Percentiles rank a stretch among this genome's conserved stretches.
Evolutionary conservation across 352 stramenopile species (phyloP).

Genomic region (Globisporangium cylindrosporum): DNA sequence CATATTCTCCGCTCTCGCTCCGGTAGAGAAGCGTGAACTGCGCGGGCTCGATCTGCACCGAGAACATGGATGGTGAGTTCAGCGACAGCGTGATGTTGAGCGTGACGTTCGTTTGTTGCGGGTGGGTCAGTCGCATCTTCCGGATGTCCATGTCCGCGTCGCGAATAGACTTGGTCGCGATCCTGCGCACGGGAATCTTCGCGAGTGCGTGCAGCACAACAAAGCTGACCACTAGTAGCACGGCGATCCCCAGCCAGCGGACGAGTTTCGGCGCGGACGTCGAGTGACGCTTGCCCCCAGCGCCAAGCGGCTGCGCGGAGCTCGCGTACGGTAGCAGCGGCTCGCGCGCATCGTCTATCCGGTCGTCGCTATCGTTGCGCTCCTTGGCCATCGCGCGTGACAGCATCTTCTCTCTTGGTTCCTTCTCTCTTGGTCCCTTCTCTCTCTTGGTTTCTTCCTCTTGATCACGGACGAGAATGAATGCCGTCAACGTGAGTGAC

Average conservation of each 20-base stretch:
- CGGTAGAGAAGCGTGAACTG: conserved; percentile 54
- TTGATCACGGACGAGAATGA: conserved; percentile 1
- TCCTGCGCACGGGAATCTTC: conserved; percentile 46
- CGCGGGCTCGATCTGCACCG: conserved; percentile 38
- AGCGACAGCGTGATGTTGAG: conserved; percentile 56
- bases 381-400: conserved; percentile 18
- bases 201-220: conserved; percentile 39
- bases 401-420: conserved; percentile 9
- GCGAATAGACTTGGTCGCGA: conserved; percentile 57
- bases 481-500: conserved; percentile 7
- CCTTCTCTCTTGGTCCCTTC: neutral
- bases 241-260: conserved; percentile 13
- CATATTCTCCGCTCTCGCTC: conserved; percentile 5
- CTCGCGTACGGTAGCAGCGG: conserved; percentile 18
- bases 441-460: neutral
- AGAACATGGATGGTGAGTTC: conserved; percentile 47
- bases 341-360: conserved; percentile 11
- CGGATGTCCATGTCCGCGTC: conserved; percentile 57
- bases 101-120: conserved; percentile 26
- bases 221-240: conserved; percentile 25
- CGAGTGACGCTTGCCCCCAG: neutral
- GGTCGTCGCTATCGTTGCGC: conserved; percentile 11
- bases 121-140: conserved; percentile 55
- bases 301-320: neutral
- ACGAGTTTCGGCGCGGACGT: conserved; percentile 2